Conservation (phyloP, 1,284 basidiomycete genomes). For the Apiotrichum gracile region DNA sequence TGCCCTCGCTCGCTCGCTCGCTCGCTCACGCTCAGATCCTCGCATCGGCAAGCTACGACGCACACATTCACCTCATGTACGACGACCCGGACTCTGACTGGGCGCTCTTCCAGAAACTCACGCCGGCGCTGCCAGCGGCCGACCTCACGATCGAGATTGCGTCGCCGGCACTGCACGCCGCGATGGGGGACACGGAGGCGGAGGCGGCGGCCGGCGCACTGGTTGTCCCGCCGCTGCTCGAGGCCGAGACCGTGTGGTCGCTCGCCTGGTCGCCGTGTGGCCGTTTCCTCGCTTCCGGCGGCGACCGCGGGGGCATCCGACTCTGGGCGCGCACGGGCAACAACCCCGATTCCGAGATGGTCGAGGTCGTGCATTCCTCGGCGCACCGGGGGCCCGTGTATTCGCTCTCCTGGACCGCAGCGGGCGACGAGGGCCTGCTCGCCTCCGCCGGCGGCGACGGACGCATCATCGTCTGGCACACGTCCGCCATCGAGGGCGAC, state of each 20-base stretch:
- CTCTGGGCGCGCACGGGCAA: conserved; percentile 48
- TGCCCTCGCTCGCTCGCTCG: too few relatives aligned
- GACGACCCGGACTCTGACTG: conserved; percentile 95
- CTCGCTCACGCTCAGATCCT: conserved; percentile 62
- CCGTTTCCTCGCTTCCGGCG: conserved; percentile 63
- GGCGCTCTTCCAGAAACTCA: conserved; percentile 77
- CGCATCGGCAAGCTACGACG: conserved; percentile 94
- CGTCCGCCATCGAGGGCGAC: conserved; percentile 27
- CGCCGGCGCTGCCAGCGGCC: conserved; percentile 60
- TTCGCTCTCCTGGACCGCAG: conserved; percentile 30
- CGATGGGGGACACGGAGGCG: conserved; percentile 16
- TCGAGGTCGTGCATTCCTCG: conserved; percentile 32
- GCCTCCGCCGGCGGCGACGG: conserved; percentile 55
- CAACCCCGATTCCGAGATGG: conserved; percentile 26
- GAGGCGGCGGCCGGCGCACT: conserved; percentile 27
- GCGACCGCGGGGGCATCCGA: conserved; percentile 48
- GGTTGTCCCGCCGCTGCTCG: conserved; percentile 39
- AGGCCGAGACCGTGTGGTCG: conserved; percentile 76
- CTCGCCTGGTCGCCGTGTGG: conserved; percentile 73
- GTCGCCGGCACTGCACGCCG: not conserved
- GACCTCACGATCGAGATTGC: conserved; percentile 20
- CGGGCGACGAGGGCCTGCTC: conserved; percentile 46
- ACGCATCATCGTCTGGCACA: conserved; percentile 51
- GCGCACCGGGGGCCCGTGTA: conserved; percentile 42
- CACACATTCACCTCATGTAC: conserved; percentile 87